Evolutionary conservation across 2,329 filamentous ascomycete genomes (phyloP), one percentile per base, ranked within the genome.

Genomic region (Fusarium illudens): DNA sequence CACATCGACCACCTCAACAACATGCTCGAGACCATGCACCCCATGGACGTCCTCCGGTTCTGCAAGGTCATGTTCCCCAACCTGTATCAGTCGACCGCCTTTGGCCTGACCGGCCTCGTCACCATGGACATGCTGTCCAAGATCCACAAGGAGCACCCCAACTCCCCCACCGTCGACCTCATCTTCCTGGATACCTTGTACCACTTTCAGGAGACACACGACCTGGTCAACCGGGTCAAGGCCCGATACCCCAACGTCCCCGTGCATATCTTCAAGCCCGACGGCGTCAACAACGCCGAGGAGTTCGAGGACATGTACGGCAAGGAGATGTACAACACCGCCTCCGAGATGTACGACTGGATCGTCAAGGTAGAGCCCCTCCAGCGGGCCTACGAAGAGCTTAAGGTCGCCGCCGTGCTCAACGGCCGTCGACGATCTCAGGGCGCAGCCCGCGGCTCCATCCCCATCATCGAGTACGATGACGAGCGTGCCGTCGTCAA

Each of bases 351-450:
- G 75, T 99, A 99, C 81, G 96, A 99, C 85, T 98, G 93, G 86
- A 86, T 96, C 67, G 96, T 94, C 82, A 99, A 99, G 84, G 96
- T 99, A 50, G 96, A 99, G 84, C 96, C 96, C 15, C 93, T 94
- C 58, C 90, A 97, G 81, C 90, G 96, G 65, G 93, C 96, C 7
- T 98, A 97, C 81, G 84, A 90, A 17, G 91, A 97, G 68, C 87
- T 98, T 62, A 88, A 92, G 74, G 94, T 98, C 59, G 91, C 92
- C 60, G 96, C 96, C 55, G 92, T 98, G 54, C 85, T 99, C 69
- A 99, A 96, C 46, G 96, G 96, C 55, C 93, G 96, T 62, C 89
- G 96, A 65, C 89, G 93, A 71, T 96, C 93, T 67, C 96, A 99
- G 81, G 96, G 96, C 66, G 95, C 94, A 68, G 93, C 96, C 83